Evolutionary conservation across 1,139 yeast genomes (phyloP).

Genomic region (Hanseniaspora uvarum): DNA sequence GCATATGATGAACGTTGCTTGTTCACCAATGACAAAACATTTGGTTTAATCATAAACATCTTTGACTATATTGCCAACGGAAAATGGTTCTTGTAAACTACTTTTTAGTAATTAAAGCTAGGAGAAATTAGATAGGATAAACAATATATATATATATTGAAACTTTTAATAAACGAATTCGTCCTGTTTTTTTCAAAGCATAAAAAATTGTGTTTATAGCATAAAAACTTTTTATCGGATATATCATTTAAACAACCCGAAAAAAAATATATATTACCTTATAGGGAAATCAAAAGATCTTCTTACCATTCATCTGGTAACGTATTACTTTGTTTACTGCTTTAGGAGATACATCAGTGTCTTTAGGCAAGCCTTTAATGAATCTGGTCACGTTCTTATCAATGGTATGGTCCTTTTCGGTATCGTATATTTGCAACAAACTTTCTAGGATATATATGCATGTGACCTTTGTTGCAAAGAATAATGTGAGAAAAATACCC

Average conservation of each 20-base stretch:
- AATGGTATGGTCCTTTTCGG: neutral
- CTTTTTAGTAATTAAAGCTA: too few species aligned
- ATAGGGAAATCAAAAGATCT: slow-evolving; percentile 1
- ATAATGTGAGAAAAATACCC: neutral
- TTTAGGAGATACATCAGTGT: neutral
- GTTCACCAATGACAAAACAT: neutral
- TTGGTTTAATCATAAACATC: slow-evolving; percentile 2
- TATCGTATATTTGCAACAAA: neutral
- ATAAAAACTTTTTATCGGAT: neutral
- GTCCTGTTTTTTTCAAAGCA: neutral
- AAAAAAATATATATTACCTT: neutral
- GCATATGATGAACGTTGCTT: neutral
- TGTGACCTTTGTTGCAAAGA: neutral
- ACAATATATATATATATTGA: too few species aligned
- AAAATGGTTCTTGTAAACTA: too few species aligned
- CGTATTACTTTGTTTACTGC: neutral
- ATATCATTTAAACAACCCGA: neutral
- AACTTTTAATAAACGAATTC: neutral
- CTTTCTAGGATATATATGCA: slow-evolving; percentile 1
- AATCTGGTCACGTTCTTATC: slow-evolving; percentile 6
- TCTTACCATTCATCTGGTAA: slow-evolving; percentile 16
- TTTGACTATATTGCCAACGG: neutral
- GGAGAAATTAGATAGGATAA: too few species aligned
- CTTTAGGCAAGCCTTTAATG: slow-evolving; percentile 1
- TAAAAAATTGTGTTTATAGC: neutral